Percentiles rank a stretch among this genome's conserved stretches.
These are phyloP conservation scores for Acidomyces sp. DNA, from an alignment of 495 filamentous ascomycete species.

Conservation along the genomic window DNA sequence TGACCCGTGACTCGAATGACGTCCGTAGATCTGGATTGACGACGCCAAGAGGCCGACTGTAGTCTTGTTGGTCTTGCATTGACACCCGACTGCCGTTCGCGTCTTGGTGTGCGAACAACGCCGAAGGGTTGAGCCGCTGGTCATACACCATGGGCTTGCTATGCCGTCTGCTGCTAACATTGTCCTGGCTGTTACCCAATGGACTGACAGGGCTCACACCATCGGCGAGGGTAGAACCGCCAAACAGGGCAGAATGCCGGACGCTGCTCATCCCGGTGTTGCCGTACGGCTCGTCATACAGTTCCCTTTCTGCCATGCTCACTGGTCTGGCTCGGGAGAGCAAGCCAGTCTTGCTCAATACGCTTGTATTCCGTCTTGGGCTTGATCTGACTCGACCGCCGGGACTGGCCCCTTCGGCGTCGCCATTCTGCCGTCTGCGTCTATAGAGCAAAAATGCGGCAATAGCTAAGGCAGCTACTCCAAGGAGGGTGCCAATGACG, in stretches of 20 bases:
- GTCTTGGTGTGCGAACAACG: constrained; percentile 14
- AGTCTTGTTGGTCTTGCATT: constrained; percentile 20
- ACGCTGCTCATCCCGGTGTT: constrained; percentile 10
- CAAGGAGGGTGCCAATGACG: constrained; percentile 14
- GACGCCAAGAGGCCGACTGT: constrained; percentile 13
- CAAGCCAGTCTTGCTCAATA: constrained; percentile 21
- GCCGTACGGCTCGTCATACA: background rate
- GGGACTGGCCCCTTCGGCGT: background rate
- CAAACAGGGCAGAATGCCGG: constrained; percentile 15
- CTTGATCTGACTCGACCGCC: background rate
- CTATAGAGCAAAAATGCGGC: constrained; percentile 9
- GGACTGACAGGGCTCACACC: constrained; percentile 13
- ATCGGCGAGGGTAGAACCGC: constrained; percentile 1
- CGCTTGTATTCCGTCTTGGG: constrained; percentile 13
- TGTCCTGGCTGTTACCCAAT: constrained; percentile 8
- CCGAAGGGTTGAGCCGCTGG: constrained; percentile 20
- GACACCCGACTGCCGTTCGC: constrained; percentile 19
- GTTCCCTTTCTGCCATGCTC: constrained; percentile 5
- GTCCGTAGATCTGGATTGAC: constrained; percentile 6
- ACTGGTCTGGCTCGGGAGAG: constrained; percentile 7
- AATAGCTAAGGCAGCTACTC: constrained; percentile 9
- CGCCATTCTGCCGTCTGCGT: constrained; percentile 6
- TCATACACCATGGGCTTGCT: constrained; percentile 20
- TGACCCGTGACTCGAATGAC: constrained; percentile 10
- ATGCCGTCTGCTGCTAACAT: background rate